Percentiles rank a stretch among this genome's conserved stretches.
These are phyloP conservation scores for Cytospora paraplurivora DNA, from an alignment of 2,329 filamentous ascomycete species.

Conservation along the genomic window DNA sequence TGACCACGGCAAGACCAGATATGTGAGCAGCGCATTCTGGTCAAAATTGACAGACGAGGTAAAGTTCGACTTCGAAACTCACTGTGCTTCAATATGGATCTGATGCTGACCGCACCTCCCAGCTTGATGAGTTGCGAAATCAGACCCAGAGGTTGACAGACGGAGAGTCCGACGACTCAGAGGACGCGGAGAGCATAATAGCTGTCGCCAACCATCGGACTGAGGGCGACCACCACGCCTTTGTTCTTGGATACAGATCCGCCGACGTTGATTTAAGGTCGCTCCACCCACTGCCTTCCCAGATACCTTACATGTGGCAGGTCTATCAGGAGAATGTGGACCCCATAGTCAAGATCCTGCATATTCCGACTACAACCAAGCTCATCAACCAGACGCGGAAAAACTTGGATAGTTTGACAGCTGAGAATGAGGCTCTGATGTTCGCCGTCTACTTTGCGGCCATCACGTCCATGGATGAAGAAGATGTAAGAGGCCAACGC, in stretches of 20 bases:
- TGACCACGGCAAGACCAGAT: conserved; percentile 67
- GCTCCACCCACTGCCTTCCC: conserved; percentile 66
- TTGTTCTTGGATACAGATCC: conserved; percentile 73
- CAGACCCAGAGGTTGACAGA: conserved; percentile 53
- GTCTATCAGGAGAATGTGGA: conserved; percentile 75
- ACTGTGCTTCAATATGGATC: background rate
- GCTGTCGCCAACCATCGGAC: conserved; percentile 44
- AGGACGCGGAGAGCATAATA: conserved; percentile 57
- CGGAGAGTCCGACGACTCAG: conserved; percentile 60
- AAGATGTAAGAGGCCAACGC: conserved; percentile 48
- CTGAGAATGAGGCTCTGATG: conserved; percentile 61
- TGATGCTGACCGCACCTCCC: conserved; percentile 17
- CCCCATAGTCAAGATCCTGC: conserved; percentile 70
- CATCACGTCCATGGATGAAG: conserved; percentile 61
- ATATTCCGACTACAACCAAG: conserved; percentile 66
- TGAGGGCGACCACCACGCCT: conserved; percentile 64
- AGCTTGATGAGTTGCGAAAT: conserved; percentile 50
- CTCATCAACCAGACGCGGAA: conserved; percentile 62
- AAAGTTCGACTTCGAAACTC: conserved; percentile 23
- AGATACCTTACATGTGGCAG: conserved; percentile 69
- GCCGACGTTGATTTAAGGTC: conserved; percentile 66
- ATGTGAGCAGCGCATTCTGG: conserved; percentile 78
- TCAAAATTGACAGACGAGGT: conserved; percentile 75
- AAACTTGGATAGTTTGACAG: conserved; percentile 59
- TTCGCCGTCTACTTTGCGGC: conserved; percentile 64